phyloP scores from a whole-genome alignment of 176 grass and related monocot genomes.

The Calamus simplicifolius region DNA sequence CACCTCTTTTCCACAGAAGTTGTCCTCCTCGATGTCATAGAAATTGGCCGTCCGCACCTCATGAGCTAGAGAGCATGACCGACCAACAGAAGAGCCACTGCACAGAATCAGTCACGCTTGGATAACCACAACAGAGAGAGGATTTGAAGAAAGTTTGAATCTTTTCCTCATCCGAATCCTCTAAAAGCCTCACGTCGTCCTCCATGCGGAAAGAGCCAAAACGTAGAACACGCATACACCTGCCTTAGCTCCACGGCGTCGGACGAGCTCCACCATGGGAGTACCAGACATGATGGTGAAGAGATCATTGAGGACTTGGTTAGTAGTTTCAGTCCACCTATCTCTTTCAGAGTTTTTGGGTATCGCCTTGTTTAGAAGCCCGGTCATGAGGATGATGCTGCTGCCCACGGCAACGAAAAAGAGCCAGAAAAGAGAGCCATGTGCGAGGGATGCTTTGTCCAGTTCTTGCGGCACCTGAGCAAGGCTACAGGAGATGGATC shows the following conservation, averaged over 20 bases:
- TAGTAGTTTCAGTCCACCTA: conserved; percentile 53
- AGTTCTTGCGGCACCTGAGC: conserved; percentile 18
- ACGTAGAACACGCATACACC: conserved; percentile 54
- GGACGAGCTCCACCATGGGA: conserved; percentile 31
- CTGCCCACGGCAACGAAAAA: conserved; percentile 34
- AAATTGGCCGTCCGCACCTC: conserved; percentile 61
- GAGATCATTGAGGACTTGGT: conserved; percentile 69
- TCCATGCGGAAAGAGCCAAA: conserved; percentile 38
- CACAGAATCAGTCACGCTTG: neutral
- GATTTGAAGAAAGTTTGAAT: neutral
- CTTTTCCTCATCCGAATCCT: conserved; percentile 11
- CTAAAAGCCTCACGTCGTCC: conserved; percentile 13
- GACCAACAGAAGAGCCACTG: conserved; percentile 22
- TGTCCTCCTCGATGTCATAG: conserved; percentile 32
- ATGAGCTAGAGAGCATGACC: conserved; percentile 47
- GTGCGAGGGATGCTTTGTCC: conserved; percentile 41
- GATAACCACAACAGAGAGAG: neutral
- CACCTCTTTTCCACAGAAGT: conserved; percentile 6
- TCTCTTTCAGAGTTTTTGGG: conserved; percentile 22
- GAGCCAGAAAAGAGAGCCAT: conserved; percentile 49
- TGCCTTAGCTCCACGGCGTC: conserved; percentile 27
- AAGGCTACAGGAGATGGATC: neutral
- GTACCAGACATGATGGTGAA: conserved; percentile 73
- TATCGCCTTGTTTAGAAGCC: conserved; percentile 47
- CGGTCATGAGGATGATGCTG: conserved; percentile 52